Percentiles rank a stretch among this genome's conserved stretches.
These are phyloP conservation scores for Artomyces pyxidatus DNA, from an alignment of 768 basidiomycete species.

Conservation along the genomic window DNA sequence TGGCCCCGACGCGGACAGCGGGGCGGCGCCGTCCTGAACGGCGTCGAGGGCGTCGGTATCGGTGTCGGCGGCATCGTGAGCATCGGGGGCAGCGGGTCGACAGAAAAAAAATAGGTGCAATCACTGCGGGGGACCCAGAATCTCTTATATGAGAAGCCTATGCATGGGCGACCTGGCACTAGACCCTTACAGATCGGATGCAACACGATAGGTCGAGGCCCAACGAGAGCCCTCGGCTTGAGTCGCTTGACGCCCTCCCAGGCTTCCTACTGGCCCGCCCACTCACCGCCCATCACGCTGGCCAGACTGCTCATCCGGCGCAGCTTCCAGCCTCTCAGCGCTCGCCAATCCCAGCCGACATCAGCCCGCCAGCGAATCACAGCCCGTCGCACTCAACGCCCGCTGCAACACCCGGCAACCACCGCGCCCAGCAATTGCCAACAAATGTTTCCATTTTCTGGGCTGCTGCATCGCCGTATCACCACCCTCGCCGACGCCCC, in stretches of 20 bases:
- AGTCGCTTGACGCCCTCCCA: no score
- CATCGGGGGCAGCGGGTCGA: no score
- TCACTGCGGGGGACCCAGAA: neutral
- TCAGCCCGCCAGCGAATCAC: neutral
- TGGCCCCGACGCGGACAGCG: neutral
- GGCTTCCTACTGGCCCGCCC: neutral
- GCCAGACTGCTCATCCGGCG: neutral
- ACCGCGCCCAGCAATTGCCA: neutral
- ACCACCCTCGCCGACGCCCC: conserved; percentile 57
- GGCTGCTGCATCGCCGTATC: no score
- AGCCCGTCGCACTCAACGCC: neutral
- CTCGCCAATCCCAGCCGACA: neutral
- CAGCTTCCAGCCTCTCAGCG: neutral
- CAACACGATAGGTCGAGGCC: no score
- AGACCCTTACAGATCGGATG: no score
- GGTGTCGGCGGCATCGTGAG: neutral
- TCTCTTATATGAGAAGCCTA: neutral
- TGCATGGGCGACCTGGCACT: neutral
- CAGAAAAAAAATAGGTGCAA: neutral
- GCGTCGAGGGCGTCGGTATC: neutral
- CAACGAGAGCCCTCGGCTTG: no score
- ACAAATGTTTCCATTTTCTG: no score
- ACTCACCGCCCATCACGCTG: neutral
- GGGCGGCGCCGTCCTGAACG: neutral
- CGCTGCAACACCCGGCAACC: neutral